Conservation (phyloP, 352 stramenopile species). For the Phytophthora lateralis region DNA sequence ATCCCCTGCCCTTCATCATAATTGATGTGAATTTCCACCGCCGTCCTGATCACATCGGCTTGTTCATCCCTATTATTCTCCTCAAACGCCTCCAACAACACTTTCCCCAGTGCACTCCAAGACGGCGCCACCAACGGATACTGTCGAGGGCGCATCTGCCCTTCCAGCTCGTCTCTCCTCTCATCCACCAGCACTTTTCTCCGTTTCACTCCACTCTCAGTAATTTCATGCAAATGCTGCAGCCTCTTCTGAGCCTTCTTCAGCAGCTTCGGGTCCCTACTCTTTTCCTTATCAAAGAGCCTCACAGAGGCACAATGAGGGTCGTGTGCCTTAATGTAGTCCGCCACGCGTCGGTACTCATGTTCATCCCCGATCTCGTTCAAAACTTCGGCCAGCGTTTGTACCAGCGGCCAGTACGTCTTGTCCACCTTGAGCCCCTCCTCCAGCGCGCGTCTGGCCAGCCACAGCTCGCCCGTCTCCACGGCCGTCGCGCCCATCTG, state of each 20-base stretch:
- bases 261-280: conserved; percentile 15
- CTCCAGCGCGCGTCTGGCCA: conserved; percentile 62
- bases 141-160: conserved; percentile 20
- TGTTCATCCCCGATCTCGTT: conserved; percentile 54
- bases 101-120: conserved; percentile 58
- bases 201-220: conserved; percentile 29
- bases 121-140: conserved; percentile 54
- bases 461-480: conserved; percentile 68
- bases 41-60: conserved; percentile 20
- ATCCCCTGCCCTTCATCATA: not conserved
- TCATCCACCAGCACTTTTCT: conserved; percentile 32
- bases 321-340: conserved; percentile 51
- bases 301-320: conserved; percentile 44
- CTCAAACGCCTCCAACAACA: conserved; percentile 70
- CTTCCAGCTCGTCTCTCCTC: conserved; percentile 23
- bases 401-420: conserved; percentile 69
- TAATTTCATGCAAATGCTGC: conserved; percentile 32
- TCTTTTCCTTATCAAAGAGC: conserved; percentile 30
- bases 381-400: conserved; percentile 65
- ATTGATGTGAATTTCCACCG: conserved; percentile 32
- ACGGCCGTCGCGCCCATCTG: conserved; percentile 67
- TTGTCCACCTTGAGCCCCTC: conserved; percentile 59
- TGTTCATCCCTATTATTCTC: conserved; percentile 46
- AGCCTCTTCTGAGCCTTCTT: conserved; percentile 25
- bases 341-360: conserved; percentile 52